These are phyloP conservation scores for Davidsoniella eucalypti DNA, from an alignment of 2,329 filamentous ascomycete genomes.

Conservation along the genomic window DNA sequence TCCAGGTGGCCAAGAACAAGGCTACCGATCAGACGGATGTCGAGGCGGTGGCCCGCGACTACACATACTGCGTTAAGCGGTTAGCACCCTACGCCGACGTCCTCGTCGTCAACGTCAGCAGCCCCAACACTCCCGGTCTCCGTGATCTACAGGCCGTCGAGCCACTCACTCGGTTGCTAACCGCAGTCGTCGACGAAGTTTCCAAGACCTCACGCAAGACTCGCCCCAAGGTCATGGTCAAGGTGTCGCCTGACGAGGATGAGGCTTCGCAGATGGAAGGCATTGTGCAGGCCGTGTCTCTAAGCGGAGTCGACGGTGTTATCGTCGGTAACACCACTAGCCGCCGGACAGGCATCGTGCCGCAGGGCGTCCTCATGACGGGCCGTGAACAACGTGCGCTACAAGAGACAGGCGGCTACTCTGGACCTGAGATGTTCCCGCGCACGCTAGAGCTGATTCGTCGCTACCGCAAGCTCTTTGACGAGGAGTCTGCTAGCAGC, in stretches of 20 bases:
- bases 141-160: slow-evolving; percentile 72
- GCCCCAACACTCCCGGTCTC: slow-evolving; percentile 85
- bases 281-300: slow-evolving; percentile 71
- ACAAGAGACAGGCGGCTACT: slow-evolving; percentile 72
- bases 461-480: slow-evolving; percentile 57
- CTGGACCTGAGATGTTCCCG: slow-evolving; percentile 76
- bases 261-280: slow-evolving; percentile 68
- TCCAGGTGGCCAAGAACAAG: slow-evolving; percentile 97
- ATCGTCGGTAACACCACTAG: slow-evolving; percentile 98
- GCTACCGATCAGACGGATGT: slow-evolving; percentile 72
- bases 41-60: slow-evolving; percentile 61
- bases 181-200: slow-evolving; percentile 68
- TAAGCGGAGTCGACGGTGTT: slow-evolving; percentile 78
- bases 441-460: slow-evolving; percentile 63
- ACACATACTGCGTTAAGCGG: slow-evolving; percentile 74
- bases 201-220: slow-evolving; percentile 49
- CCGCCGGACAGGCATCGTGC: slow-evolving; percentile 48
- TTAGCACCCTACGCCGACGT: slow-evolving; percentile 84
- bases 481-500: slow-evolving; percentile 24
- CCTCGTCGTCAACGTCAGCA: slow-evolving; percentile 94
- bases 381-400: slow-evolving; percentile 50
- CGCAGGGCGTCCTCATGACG: slow-evolving; percentile 48
- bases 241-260: slow-evolving; percentile 93
- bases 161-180: slow-evolving; percentile 65
- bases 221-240: slow-evolving; percentile 76